Percentiles rank a stretch among this genome's conserved stretches.
phyloP scores from a whole-genome alignment of 345 rosid species.

The Microthlaspi erraticum region DNA sequence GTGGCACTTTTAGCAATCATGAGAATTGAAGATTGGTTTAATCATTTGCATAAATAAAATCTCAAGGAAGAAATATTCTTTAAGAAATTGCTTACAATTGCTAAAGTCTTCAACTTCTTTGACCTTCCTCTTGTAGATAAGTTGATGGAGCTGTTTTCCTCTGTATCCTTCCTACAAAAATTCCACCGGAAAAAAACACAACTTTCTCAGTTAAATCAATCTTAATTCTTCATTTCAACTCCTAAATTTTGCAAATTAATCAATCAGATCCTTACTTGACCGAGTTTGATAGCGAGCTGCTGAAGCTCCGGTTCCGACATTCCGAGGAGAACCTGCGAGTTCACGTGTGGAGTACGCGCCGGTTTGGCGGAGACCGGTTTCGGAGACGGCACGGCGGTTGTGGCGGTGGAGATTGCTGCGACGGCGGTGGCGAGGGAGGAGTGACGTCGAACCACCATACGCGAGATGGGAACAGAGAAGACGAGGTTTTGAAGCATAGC shows the following conservation, averaged over 20 bases:
- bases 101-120: constrained; percentile 78
- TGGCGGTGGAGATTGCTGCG: constrained; percentile 32
- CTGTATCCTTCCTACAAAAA: constrained; percentile 71
- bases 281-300: constrained; percentile 74
- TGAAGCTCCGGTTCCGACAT: constrained; percentile 92
- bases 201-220: neutral
- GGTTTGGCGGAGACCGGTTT: constrained; percentile 42
- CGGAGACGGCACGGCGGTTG: constrained; percentile 42
- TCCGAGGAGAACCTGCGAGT: constrained; percentile 81
- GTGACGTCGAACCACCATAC: constrained; percentile 49
- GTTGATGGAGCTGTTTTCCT: constrained; percentile 94
- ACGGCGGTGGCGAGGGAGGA: constrained; percentile 49
- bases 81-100: constrained; percentile 59
- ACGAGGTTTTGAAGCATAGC: constrained; percentile 66
- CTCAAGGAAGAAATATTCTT: constrained; percentile 16
- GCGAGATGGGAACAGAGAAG: constrained; percentile 61
- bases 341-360: constrained; percentile 55
- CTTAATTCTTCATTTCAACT: neutral
- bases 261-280: constrained; percentile 58
- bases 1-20: constrained; percentile 63
- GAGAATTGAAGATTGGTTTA: constrained; percentile 3
- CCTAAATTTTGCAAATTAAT: neutral
- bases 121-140: constrained; percentile 80
- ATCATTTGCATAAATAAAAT: constrained; percentile 1
- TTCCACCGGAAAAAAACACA: neutral